Percentiles rank a stretch among this genome's conserved stretches.
phyloP scores from a whole-genome alignment of 768 basidiomycete genomes.

The Trametes cinnabarina region DNA sequence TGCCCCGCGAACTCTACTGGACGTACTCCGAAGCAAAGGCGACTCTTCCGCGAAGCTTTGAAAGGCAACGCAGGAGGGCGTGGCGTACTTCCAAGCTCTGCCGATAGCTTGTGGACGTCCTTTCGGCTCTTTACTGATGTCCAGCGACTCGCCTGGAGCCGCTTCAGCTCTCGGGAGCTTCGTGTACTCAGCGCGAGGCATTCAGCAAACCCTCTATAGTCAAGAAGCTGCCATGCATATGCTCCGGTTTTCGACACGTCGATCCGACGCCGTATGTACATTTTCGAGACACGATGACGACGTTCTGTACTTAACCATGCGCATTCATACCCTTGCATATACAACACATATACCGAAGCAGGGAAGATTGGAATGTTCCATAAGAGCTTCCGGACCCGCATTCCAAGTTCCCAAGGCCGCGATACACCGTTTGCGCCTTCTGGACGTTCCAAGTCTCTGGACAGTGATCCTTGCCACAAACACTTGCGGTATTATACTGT shows the following conservation, averaged over 20 bases:
- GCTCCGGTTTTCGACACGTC: neutral
- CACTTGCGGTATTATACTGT: too few species aligned
- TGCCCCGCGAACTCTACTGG: neutral
- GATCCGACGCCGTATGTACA: neutral
- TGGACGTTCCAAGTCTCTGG: too few species aligned
- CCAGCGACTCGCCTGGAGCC: neutral
- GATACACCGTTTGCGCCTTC: too few species aligned
- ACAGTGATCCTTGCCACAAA: too few species aligned
- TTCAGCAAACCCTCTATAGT: neutral
- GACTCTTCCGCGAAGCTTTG: constrained; percentile 2
- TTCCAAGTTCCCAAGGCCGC: too few species aligned
- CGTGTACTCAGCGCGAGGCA: neutral
- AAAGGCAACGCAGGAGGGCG: neutral
- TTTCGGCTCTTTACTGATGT: neutral
- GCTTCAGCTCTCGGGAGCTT: neutral
- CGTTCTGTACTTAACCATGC: neutral
- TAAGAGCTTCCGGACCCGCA: too few species aligned
- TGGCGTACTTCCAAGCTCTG: neutral
- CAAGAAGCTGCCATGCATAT: neutral
- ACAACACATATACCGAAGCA: neutral
- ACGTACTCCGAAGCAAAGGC: constrained; percentile 2
- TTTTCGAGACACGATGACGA: neutral
- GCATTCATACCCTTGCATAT: neutral
- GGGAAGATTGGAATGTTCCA: neutral
- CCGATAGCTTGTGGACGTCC: neutral